phyloP scores from a whole-genome alignment of 306 rosid genomes.

The Citrullus colocynthis region DNA sequence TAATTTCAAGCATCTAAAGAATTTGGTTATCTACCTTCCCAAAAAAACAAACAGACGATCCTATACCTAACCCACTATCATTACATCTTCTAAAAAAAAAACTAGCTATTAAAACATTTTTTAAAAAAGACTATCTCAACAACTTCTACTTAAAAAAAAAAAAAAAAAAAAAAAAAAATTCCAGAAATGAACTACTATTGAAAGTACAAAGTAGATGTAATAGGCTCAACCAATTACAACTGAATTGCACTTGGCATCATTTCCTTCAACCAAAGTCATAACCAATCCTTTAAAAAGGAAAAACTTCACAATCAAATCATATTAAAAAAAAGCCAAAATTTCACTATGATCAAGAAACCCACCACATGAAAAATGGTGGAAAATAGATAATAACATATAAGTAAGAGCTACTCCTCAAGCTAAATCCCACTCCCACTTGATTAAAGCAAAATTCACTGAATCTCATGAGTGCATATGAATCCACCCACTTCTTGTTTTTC shows the following conservation, averaged over 20 bases:
- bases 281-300: neutral
- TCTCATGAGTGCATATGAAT: slow-evolving; percentile 1
- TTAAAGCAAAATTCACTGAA: neutral
- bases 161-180: neutral
- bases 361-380: neutral
- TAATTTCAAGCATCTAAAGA: no score
- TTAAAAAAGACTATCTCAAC: neutral
- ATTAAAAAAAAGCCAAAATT: no score
- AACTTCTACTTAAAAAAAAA: neutral
- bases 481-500: neutral
- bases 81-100: neutral
- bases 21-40: no score
- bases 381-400: neutral
- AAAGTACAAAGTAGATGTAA: neutral
- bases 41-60: no score
- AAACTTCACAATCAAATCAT: neutral
- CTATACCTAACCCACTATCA: neutral
- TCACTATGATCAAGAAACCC: neutral
- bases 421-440: neutral
- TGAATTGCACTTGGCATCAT: neutral
- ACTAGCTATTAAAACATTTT: neutral
- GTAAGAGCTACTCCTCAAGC: neutral
- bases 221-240: neutral
- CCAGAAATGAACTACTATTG: neutral
- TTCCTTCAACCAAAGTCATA: neutral